Percentiles rank a stretch among this genome's conserved stretches.
These are phyloP conservation scores for Aspergillus luchuensis DNA, from an alignment of 2,329 filamentous ascomycete genomes.

Conservation along the genomic window DNA sequence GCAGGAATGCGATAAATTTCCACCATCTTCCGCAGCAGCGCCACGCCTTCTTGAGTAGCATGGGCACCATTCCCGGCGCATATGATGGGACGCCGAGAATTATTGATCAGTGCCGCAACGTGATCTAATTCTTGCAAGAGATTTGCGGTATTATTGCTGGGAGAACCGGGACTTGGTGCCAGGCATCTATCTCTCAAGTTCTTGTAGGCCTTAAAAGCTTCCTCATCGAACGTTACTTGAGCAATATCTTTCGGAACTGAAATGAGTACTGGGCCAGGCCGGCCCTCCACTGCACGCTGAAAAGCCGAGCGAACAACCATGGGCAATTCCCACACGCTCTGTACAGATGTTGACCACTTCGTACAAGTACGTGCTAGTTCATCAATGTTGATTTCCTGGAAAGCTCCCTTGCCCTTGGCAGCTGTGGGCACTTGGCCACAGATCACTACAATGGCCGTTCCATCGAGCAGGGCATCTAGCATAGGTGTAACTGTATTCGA, in stretches of 20 bases:
- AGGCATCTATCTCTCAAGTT: constrained; percentile 52
- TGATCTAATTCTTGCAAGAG: constrained; percentile 70
- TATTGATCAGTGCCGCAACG: constrained; percentile 77
- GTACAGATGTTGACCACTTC: constrained; percentile 98
- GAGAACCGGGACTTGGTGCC: constrained; percentile 49
- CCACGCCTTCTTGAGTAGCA: constrained; percentile 70
- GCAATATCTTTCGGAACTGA: constrained; percentile 92
- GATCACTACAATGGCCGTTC: constrained; percentile 91
- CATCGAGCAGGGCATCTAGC: constrained; percentile 89
- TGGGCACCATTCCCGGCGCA: constrained; percentile 88
- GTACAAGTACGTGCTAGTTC: constrained; percentile 90
- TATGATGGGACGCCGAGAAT: constrained; percentile 85
- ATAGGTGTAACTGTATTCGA: constrained; percentile 94
- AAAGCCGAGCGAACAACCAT: constrained; percentile 92
- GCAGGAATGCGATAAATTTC: constrained; percentile 88
- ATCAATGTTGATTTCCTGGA: constrained; percentile 90
- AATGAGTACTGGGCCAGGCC: constrained; percentile 88
- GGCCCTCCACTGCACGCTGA: constrained; percentile 87
- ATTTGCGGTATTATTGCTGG: constrained; percentile 65
- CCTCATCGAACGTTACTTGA: constrained; percentile 76
- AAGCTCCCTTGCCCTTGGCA: constrained; percentile 87
- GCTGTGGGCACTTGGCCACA: constrained; percentile 83
- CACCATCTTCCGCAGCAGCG: constrained; percentile 73
- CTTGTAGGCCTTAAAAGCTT: no score
- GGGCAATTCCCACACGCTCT: constrained; percentile 84